Base-by-base conservation (phyloP, 192 early-diverging fungal genomes). In the Funneliformis mosseae region DNA sequence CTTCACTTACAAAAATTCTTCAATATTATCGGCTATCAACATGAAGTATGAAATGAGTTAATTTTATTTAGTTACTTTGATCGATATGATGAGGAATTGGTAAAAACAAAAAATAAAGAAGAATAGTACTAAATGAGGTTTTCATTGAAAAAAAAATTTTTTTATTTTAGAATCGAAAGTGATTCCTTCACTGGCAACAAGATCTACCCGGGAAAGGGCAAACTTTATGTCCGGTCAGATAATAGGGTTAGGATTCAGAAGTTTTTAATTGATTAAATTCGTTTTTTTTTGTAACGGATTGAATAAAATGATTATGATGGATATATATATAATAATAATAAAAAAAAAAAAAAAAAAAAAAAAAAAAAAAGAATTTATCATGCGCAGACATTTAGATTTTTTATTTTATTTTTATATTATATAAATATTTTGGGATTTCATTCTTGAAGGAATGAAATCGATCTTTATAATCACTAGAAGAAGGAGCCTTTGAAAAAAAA, bases 131-230 rank as follows among this genome's bases (percentile, higher is more conserved):
- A n/a, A 21, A 43, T 70, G n/a, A 4, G 33, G 10, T 70, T n/a
- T 42, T 43, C 16, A 4, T 70, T 70, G 21, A 43, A 70, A 42
- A 23, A 12, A 28, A 28, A n/a, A n/a, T n/a, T n/a, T 66, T 42
- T 70, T 10, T 4, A 70, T n/a, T 9, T 8, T 87, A 97, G 93
- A 92, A 90, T 93, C 83, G 95, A 97, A 89, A 90, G 91, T 85
- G 98, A 97, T 92, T 92, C 94, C 85, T 98, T 99, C 88, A 97
- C 97, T 82, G 96, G 97, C 83, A 94, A 94, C 92, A 98, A 98
- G 93, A 98, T 99, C 94, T 98, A 99, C 92, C 98, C 98, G 74
- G 95, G 95, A 86, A 95, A 96, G 88, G 98, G 98, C 80, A 96
- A 94, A 92, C 90, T 94, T 78, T 99, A 91, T 85, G 93, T 99